Base-by-base conservation (phyloP, 345 rosid species). In the Lumnitzera littorea region DNA sequence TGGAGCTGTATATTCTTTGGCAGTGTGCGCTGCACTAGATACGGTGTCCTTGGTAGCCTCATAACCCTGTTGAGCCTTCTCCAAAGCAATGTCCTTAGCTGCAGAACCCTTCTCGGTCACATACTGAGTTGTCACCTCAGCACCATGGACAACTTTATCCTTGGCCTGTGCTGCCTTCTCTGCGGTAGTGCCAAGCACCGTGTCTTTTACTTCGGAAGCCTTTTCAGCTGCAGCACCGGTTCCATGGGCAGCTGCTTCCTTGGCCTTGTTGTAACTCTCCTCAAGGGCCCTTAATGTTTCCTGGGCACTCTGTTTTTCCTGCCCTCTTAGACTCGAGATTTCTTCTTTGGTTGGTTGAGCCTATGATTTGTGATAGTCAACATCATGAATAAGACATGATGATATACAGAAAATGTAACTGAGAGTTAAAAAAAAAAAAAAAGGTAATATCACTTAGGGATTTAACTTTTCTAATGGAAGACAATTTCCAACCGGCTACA, bases 241-340 rank as follows among this genome's bases (percentile, higher is more conserved):
- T 17, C 41, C 62, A 13, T 48, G 75, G 46, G 65, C 64, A 23
- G 75, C 60, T 15, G 49, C 23, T 58, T 77, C 76, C 55, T 76
- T 80, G 0, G 79, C 81, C 55, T 75, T 74, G 71, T 82, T 77
- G 16, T 84, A 78, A 55, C 82, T 23, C 66, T 78, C 83, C 52
- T 86, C 78, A 0, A 84, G 87, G 16, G 76, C 86, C 41, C 62
- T 56, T 10, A 86, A 13, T 2, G 73, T 71, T 43, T 83, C 84
- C 65, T 68, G 58, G 0, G 90, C 78, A 36, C 62, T 78, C 71
- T 83, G 80, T 67, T 86, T 96, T 24, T 86, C 94, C 41, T 16
- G 46, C 15, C 62, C 78, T 70, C 87, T 74, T 31, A 58, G 65
- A 25, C 67, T 74, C 4, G 74, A 66, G n/a, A 78, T 74, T 67